Base-by-base conservation (phyloP, 768 basidiomycete genomes). In the Tylopilus sp. region DNA sequence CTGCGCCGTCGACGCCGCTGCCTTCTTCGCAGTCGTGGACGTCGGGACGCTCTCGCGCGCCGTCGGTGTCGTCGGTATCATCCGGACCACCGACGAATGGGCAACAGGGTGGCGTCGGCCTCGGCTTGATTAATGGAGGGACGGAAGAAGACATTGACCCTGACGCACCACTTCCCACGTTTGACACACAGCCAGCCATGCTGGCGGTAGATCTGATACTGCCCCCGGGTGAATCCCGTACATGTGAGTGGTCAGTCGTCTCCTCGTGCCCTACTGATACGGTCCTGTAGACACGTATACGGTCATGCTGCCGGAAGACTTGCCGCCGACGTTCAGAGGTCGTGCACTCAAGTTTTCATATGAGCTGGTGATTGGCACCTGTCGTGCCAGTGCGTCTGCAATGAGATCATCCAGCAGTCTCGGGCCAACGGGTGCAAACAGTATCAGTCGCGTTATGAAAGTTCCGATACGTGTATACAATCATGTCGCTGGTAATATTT, bases 401-500 rank as follows among this genome's bases (percentile, higher is more conserved):
- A 57, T 59, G 59, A 49, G 57, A 45, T 66, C 65, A 33, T 61
- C 69, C 45, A 60, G 70, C 51, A 61, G 69, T 43, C 45, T 60
- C 9, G 65, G 75, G 17, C 55, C 68, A 22, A 62, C 66, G 12
- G 74, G 73, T 40, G 73, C 69, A 31, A 79, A 75, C 56, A 81
- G 80, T 59, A 74, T 75, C 50, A 88, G 89, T 68, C 73, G 83
- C 30, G 80, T 94, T 3, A 91, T 95, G 86, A 89, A 88, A 45
- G 87, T 98, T 1, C 95, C 95, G 0, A 86, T 99, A 40, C 74
- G 93, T 21, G 76, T 98, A 6, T 98, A 97, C 71, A 94, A 91
- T 51, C 76, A 94, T 57, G 89, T 97, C 51, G 73, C 81, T 41
- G 81, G 94, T 93, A 58, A 44, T 83, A 25, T 8, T 31, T 51